Evolutionary conservation across 345 rosid species (phyloP).

Genomic region (Luvunga scandens): DNA sequence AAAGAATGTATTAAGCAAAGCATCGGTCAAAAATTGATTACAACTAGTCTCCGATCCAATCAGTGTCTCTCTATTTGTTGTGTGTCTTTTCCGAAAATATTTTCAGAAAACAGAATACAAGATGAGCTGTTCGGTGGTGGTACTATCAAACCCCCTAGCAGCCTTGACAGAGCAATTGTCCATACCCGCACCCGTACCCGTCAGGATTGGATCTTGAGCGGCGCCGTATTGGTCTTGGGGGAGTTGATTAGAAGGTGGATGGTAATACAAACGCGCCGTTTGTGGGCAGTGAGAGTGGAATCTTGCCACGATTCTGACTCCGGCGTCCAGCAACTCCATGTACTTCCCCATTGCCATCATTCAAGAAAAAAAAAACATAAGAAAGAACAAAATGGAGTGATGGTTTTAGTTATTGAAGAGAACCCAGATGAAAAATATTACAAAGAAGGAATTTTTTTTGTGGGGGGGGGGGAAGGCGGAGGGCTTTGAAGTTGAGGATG

Average conservation of each 20-base stretch:
- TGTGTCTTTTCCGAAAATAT: background rate
- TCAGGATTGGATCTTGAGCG: background rate
- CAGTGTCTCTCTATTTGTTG: background rate
- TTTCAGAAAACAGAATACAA: constrained; percentile 25
- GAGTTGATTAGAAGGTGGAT: constrained; percentile 46
- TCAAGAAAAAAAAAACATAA: background rate
- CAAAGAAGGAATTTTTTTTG: background rate
- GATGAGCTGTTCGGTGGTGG: constrained; percentile 12
- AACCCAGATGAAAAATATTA: background rate
- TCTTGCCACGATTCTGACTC: constrained; percentile 47
- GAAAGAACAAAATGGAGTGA: background rate
- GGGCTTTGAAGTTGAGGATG: background rate
- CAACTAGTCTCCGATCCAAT: no score
- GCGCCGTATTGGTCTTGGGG: constrained; percentile 24
- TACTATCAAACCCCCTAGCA: constrained; percentile 6
- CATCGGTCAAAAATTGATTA: background rate
- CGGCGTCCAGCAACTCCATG: constrained; percentile 46
- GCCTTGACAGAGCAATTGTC: constrained; percentile 12
- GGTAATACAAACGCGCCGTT: constrained; percentile 63
- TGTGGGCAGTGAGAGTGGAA: constrained; percentile 70
- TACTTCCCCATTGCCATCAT: constrained; percentile 39
- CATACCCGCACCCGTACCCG: background rate
- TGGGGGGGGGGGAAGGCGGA: no score
- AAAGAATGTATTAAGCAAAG: background rate
- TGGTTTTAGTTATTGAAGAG: background rate